Base-by-base conservation (phyloP, 805 yeast species). In the Lipomyces lipofer region DNA sequence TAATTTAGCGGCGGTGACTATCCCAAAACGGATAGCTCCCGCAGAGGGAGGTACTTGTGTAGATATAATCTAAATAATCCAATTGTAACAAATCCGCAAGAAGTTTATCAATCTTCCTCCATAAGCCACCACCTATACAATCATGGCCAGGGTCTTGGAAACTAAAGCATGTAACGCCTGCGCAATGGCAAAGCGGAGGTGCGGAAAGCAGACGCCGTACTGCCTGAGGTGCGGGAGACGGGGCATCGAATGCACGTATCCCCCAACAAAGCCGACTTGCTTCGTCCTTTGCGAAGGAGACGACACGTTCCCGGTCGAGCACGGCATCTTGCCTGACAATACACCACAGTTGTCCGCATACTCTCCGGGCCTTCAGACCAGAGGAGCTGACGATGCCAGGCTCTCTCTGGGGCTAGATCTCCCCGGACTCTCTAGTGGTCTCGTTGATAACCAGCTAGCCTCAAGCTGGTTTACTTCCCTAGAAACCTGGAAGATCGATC, bases 201-300 rank as follows among this genome's bases (percentile, higher is more conserved):
- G 38, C 38, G 38, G 38, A 33, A 33, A 33, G 38, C 38, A 33
- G 38, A 33, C 38, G 38, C 38, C 38, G 38, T 13, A 13, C 38
- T 33, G 38, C 38, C 15, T 33, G 38, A 33, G 38, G 38, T 33
- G 38, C 38, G 7, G 7, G 38, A 33, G 38, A 1, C 38, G 15
- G 15, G 38, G 38, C 12, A 33, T 33, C 3, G 38, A 33, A 33
- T 33, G 38, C 38, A 33, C 15, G 38, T 33, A 33, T 33, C 38
- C 38, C 38, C 38, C 38, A 13, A 33, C 38, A 9, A 33, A 33
- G 38, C 38, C 38, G 15, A 33, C 38, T 9, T 10, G 38, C 15
- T 33, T 33, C 38, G 38, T 33, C 38, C 38, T 33, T 33, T 33
- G 15, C 38, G n/a, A n/a, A n/a, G 38, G 38, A 33, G 38, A 33